Evolutionary conservation across 2,329 filamentous ascomycete species (phyloP).

Genomic region (Trichoderma pleuroti): DNA sequence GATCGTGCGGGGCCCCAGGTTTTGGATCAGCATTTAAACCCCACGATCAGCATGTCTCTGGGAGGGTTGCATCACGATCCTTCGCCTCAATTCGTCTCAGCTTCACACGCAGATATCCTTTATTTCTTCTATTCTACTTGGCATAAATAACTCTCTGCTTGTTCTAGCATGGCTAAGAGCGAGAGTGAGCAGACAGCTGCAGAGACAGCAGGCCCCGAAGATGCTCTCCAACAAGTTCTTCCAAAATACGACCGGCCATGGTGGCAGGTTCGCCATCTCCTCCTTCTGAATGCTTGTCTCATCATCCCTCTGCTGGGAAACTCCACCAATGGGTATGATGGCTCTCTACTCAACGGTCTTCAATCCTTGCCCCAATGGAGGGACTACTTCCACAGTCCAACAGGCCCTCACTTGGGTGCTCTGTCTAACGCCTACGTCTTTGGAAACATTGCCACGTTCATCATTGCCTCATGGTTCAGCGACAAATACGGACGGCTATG

Average conservation of each 20-base stretch:
- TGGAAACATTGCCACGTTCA: neutral
- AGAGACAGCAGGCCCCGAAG: neutral
- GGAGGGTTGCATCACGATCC: neutral
- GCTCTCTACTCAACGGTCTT: conserved; percentile 48
- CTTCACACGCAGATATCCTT: neutral
- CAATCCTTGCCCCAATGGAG: conserved; percentile 43
- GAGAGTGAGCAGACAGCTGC: neutral
- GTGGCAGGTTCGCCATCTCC: neutral
- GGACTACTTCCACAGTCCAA: conserved; percentile 36
- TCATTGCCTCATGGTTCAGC: neutral
- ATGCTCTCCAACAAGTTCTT: neutral
- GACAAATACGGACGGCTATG: neutral
- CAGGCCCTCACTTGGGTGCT: conserved; percentile 30
- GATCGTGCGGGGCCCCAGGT: neutral
- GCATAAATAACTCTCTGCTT: neutral
- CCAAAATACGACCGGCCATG: neutral
- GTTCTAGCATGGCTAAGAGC: neutral
- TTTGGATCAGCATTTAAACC: conserved; percentile 1
- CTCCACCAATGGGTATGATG: conserved; percentile 42
- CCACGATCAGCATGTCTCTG: neutral
- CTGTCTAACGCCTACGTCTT: neutral
- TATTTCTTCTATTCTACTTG: neutral
- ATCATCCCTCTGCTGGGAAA: neutral
- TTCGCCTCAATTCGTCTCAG: neutral
- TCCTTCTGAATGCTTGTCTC: neutral